Evolutionary conservation across 371 early-diverging fungal species (phyloP).

Genomic region (Actinomucor elegans): DNA sequence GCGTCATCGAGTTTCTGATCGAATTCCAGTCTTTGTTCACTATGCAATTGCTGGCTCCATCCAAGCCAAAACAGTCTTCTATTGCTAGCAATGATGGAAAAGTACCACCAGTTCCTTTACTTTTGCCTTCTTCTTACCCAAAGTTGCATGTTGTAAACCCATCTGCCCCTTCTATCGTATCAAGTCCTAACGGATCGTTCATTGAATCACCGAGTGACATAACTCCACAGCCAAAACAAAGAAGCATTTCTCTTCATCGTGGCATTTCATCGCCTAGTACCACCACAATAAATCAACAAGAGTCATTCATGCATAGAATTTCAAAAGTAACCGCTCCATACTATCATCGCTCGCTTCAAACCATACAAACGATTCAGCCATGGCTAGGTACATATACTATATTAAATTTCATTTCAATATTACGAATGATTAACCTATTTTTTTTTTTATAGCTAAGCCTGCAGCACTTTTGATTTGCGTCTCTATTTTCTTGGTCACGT

Average conservation of each 20-base stretch:
- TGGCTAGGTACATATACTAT: slow-evolving; percentile 7
- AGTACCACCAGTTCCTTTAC: slow-evolving; percentile 14
- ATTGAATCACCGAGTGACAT: slow-evolving; percentile 9
- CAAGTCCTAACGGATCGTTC: not conserved
- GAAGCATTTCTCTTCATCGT: no score
- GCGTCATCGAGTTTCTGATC: slow-evolving; percentile 56
- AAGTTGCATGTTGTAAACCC: slow-evolving; percentile 15
- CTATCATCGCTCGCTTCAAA: not conserved
- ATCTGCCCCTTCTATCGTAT: not conserved
- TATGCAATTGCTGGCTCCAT: slow-evolving; percentile 16
- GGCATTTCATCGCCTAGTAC: no score
- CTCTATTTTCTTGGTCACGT: slow-evolving; percentile 3
- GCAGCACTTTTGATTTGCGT: slow-evolving; percentile 7
- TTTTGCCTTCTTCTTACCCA: slow-evolving; percentile 11
- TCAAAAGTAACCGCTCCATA: not conserved
- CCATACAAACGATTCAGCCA: not conserved
- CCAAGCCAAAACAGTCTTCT: not conserved
- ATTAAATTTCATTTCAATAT: no score
- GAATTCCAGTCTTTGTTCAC: slow-evolving; percentile 51
- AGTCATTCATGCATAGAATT: slow-evolving; percentile 1
- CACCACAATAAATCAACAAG: not conserved
- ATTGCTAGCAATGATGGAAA: not conserved
- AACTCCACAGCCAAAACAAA: not conserved
- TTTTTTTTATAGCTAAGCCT: slow-evolving; percentile 10
- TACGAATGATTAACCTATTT: not conserved